These are phyloP conservation scores for Malassezia restricta DNA, from an alignment of 1,284 basidiomycete species.

Conservation along the genomic window DNA sequence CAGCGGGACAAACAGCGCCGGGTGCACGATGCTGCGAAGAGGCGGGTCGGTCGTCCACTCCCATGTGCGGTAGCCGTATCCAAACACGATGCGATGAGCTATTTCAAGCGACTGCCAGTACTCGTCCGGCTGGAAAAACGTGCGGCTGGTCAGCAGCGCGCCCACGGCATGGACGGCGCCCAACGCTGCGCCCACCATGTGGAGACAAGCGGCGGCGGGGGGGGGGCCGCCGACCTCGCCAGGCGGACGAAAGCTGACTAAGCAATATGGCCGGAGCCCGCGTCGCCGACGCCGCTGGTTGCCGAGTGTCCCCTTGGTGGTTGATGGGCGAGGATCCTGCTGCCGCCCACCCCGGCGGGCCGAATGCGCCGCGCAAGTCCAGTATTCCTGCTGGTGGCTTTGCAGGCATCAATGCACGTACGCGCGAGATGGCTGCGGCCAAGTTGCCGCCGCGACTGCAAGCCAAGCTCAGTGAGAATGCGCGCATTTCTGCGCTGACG, in stretches of 20 bases:
- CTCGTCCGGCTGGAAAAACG: constrained; percentile 95
- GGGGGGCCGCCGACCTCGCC: background rate
- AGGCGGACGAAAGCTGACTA: background rate
- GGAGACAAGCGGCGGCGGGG: background rate
- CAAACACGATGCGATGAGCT: constrained; percentile 75
- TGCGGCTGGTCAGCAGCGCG: constrained; percentile 45
- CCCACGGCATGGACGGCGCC: background rate
- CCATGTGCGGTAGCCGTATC: constrained; percentile 86
- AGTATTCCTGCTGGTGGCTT: constrained; percentile 8
- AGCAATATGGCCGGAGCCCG: background rate
- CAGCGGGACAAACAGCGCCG: constrained; percentile 59
- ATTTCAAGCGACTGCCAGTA: constrained; percentile 90
- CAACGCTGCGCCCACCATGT: background rate
- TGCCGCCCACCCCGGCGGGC: no score
- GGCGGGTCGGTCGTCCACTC: constrained; percentile 59
- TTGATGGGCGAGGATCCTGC: no score
- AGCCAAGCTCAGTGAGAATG: constrained; percentile 70
- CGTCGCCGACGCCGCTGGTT: no score
- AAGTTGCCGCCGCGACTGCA: constrained; percentile 65
- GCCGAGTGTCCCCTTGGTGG: no score
- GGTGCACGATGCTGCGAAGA: constrained; percentile 46
- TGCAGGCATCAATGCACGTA: constrained; percentile 26
- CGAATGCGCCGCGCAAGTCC: no score
- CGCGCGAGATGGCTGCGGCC: constrained; percentile 30
- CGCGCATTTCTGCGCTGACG: constrained; percentile 15